Percentiles rank a stretch among this genome's conserved stretches.
Conservation (phyloP, 1,284 basidiomycete species). For the Phellopilus nigrolimitatus region DNA sequence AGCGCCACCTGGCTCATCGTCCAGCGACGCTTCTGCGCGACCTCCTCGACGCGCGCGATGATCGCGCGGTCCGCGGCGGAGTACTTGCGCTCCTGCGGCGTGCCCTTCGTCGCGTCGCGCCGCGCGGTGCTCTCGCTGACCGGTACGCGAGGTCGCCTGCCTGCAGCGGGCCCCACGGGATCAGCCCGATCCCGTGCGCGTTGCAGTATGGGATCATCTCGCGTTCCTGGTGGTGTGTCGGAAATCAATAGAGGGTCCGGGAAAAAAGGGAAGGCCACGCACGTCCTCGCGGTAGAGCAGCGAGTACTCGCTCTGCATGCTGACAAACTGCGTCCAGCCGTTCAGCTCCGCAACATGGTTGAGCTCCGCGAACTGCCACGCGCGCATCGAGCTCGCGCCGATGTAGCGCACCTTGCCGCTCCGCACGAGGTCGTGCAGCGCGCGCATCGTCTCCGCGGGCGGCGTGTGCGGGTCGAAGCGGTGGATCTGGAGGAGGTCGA, state of each 20-base stretch:
- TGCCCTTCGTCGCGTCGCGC: slow-evolving; percentile 25
- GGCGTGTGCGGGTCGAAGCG: slow-evolving; percentile 34
- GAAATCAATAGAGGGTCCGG: slow-evolving; percentile 27
- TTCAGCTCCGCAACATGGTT: slow-evolving; percentile 35
- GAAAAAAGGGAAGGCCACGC: slow-evolving; percentile 18
- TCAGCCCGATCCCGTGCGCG: slow-evolving; percentile 41
- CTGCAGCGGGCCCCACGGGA: slow-evolving; percentile 38
- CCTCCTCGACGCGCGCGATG: slow-evolving; percentile 29
- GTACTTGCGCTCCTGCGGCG: slow-evolving; percentile 26
- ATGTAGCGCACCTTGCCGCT: slow-evolving; percentile 42
- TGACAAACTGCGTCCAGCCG: slow-evolving; percentile 36
- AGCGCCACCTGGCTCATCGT: slow-evolving; percentile 29
- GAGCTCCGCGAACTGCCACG: slow-evolving; percentile 40
- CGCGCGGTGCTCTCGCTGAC: slow-evolving; percentile 29
- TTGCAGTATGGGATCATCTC: slow-evolving; percentile 46
- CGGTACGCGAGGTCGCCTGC: slow-evolving; percentile 37
- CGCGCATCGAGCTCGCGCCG: slow-evolving; percentile 39
- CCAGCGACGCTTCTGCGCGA: slow-evolving; percentile 28
- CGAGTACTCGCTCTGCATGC: slow-evolving; percentile 39
- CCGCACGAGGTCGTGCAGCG: slow-evolving; percentile 40
- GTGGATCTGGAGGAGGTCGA: slow-evolving; percentile 46
- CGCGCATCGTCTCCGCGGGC: slow-evolving; percentile 42
- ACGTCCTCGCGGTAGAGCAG: slow-evolving; percentile 39
- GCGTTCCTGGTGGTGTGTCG: slow-evolving; percentile 33
- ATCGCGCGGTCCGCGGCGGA: slow-evolving; percentile 28